Percentiles rank a stretch among this genome's conserved stretches.
Conservation (phyloP, 257 asterid genomes). For the Paraleonurus japonicus region DNA sequence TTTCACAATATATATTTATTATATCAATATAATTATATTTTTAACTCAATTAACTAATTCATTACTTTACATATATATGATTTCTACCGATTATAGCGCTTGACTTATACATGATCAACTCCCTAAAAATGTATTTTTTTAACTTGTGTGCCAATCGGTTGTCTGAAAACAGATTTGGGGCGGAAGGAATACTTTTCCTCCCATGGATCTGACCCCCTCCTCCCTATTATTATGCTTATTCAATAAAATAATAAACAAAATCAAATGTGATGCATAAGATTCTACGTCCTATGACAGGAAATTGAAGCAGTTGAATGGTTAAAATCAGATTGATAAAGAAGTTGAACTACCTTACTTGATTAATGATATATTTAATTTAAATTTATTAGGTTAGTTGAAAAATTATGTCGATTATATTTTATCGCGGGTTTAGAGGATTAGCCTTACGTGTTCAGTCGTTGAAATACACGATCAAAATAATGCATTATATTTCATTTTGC, state of each 20-base stretch:
- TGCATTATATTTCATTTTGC: not conserved
- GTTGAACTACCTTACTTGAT: conserved; percentile 46
- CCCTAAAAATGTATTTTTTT: too few species aligned
- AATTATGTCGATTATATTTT: not conserved
- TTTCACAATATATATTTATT: too few species aligned
- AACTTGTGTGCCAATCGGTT: too few species aligned
- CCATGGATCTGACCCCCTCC: not conserved
- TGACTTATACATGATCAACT: too few species aligned
- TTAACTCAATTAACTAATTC: too few species aligned
- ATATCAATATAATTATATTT: too few species aligned
- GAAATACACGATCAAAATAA: not conserved
- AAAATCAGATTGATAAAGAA: conserved; percentile 34
- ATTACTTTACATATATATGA: too few species aligned
- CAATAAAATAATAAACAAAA: not conserved
- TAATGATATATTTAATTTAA: conserved; percentile 1
- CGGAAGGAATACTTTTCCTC: too few species aligned
- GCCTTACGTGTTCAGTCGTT: conserved; percentile 8
- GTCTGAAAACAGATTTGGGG: too few species aligned
- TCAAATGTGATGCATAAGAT: not conserved
- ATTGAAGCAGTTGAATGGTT: conserved; percentile 35
- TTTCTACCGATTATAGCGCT: too few species aligned
- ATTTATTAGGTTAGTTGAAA: conserved; percentile 23
- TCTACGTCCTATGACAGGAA: not conserved
- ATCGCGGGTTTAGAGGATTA: conserved; percentile 5
- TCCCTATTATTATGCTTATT: not conserved